phyloP scores from a whole-genome alignment of 129 eudicot species.

The Logfia minima region DNA sequence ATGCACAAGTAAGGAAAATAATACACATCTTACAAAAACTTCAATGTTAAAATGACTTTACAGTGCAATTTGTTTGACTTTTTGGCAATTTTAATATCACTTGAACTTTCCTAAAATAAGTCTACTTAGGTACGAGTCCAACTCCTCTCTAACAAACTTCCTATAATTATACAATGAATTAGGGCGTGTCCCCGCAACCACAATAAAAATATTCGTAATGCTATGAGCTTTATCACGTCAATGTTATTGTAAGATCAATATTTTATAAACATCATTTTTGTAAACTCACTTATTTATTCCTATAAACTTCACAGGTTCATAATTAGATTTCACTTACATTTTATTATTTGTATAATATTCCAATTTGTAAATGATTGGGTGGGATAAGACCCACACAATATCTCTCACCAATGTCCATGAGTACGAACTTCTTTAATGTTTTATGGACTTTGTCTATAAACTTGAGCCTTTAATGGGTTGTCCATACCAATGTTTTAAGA shows the following conservation, averaged over 20 bases:
- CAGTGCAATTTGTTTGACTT: neutral
- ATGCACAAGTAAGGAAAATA: neutral
- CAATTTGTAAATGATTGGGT: too few species aligned
- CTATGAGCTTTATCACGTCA: neutral
- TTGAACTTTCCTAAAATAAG: neutral
- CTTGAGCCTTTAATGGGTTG: too few species aligned
- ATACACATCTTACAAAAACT: neutral
- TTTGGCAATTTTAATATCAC: neutral
- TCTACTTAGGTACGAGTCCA: neutral
- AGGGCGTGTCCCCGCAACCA: neutral
- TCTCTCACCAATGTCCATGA: too few species aligned
- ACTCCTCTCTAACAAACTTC: slow-evolving; percentile 4
- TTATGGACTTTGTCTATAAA: too few species aligned
- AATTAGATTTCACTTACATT: too few species aligned
- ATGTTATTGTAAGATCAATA: neutral
- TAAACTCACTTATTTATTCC: too few species aligned
- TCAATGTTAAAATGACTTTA: neutral
- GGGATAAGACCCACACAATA: too few species aligned
- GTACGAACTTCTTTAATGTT: too few species aligned
- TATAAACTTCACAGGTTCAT: too few species aligned
- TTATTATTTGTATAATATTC: too few species aligned
- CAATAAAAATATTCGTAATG: neutral
- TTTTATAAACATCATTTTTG: too few species aligned
- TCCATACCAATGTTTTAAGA: too few species aligned
- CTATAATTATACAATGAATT: slow-evolving; percentile 2